A percentile compares a stretch with the other conserved stretches of the same genome.
Conservation (phyloP, 2,329 filamentous ascomycete species). For the Phyllosticta citrichinensis region DNA sequence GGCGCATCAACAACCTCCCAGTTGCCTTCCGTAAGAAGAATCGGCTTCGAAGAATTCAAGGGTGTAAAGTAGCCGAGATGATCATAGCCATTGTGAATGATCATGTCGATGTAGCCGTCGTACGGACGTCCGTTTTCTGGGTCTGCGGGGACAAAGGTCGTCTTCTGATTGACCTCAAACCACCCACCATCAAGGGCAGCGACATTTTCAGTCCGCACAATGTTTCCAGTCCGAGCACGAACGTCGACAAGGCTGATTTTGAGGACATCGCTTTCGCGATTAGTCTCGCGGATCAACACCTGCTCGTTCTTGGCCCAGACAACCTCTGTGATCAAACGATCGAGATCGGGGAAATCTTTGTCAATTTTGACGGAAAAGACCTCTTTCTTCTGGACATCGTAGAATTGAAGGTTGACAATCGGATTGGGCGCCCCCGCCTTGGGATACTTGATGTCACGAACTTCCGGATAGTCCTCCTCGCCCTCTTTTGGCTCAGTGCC, state of each 20-base stretch:
- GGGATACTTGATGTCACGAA: conserved; percentile 89
- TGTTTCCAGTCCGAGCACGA: conserved; percentile 58
- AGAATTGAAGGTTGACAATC: conserved; percentile 77
- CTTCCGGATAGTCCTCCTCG: conserved; percentile 82
- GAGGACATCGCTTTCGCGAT: conserved; percentile 85
- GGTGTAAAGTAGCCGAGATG: conserved; percentile 92
- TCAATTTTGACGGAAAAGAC: conserved; percentile 70
- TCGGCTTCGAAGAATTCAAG: conserved; percentile 68
- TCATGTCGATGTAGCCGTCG: conserved; percentile 87
- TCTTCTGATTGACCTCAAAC: conserved; percentile 88
- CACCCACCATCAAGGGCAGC: conserved; percentile 85
- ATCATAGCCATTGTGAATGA: conserved; percentile 78
- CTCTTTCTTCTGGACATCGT: conserved; percentile 67
- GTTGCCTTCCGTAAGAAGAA: conserved; percentile 74
- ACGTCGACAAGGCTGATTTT: conserved; percentile 83
- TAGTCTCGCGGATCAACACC: conserved; percentile 82
- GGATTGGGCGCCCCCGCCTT: conserved; percentile 93
- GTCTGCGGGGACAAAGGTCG: conserved; percentile 78
- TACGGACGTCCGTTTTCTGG: conserved; percentile 61
- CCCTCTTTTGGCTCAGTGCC: conserved; percentile 57
- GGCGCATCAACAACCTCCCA: conserved; percentile 90
- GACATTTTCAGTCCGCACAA: conserved; percentile 70
- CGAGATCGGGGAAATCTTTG: conserved; percentile 66
- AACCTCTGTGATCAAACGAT: conserved; percentile 86
- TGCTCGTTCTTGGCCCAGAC: conserved; percentile 76